Evolutionary conservation across 768 basidiomycete genomes (phyloP), one percentile per base, ranked within the genome.

Genomic region (Boletus edulis): DNA sequence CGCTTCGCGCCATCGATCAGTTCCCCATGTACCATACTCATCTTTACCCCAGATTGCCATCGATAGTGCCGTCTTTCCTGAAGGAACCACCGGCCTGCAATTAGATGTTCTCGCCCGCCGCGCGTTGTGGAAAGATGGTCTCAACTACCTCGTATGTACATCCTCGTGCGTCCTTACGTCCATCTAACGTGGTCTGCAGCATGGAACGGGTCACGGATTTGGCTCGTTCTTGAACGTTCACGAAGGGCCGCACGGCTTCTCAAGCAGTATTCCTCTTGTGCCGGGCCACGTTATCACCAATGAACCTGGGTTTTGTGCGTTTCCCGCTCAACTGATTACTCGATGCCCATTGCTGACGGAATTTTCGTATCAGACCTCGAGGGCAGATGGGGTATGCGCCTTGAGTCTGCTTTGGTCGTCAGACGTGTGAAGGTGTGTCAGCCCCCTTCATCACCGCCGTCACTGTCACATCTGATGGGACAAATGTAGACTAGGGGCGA

Each of bases 261-360:
- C 83, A 20, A 84, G 79, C 64, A 76, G 76, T 39, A 78, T 85
- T 31, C 81, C 90, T 3, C 79, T 98, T 32, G 77, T 80, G 22
- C 84, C 85, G n/a, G 97, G 97, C 12, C 86, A 97, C 70, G 85
- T 95, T 62, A 84, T 95, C 54, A 94, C 94, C 45, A 95, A 97
- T 64, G 94, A 98, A 72, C 96, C 94, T 45, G 94, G 94, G 0
- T 95, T 85, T 72, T 96, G 88, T 91, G 67, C 69, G 88, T 80
- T 34, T 52, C 13, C 22, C 43, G 27, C 18, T 52, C 32, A 22
- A 41, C 38, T 51, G 22, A 64, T 56, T 58, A 57, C 49, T 49
- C 18, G 31, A 54, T 56, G n/a, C n/a, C 32, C 46, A 46, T 62
- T 41, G 55, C 63, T 60, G 37, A 62, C 42, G 49, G 56, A 51